Evolutionary conservation across 805 yeast species (phyloP).

Genomic region (Kurtzmaniella fragi): DNA sequence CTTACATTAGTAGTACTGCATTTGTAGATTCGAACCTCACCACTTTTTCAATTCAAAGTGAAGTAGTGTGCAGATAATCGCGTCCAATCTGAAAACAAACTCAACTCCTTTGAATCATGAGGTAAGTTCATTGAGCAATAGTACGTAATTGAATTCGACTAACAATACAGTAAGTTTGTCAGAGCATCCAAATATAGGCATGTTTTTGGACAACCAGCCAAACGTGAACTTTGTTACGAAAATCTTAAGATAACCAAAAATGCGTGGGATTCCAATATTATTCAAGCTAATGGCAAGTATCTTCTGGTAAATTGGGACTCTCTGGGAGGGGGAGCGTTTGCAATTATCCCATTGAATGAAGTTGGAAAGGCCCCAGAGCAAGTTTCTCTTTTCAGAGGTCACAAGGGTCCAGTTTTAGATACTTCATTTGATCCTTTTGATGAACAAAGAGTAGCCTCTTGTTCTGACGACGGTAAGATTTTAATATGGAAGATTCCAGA

Average conservation of each 20-base stretch:
- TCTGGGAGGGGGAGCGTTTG: conserved; percentile 97
- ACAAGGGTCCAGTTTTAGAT: conserved; percentile 90
- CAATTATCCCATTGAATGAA: conserved; percentile 81
- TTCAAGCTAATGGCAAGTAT: conserved; percentile 82
- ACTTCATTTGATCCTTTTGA: conserved; percentile 95
- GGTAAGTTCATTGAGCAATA: too few relatives aligned
- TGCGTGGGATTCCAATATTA: conserved; percentile 94
- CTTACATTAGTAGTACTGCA: too few relatives aligned
- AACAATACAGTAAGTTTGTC: conserved; percentile 58
- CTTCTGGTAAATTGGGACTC: conserved; percentile 88
- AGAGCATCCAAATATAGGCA: conserved; percentile 97
- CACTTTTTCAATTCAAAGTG: too few relatives aligned
- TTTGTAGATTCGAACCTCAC: too few relatives aligned
- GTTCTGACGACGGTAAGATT: conserved; percentile 76
- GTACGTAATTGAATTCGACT: too few relatives aligned
- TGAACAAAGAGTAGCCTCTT: conserved; percentile 66
- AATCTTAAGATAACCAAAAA: conserved; percentile 77
- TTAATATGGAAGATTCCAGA: conserved; percentile 86
- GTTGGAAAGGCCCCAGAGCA: conserved; percentile 91
- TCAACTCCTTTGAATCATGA: too few relatives aligned
- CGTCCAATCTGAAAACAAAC: too few relatives aligned
- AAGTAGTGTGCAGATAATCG: too few relatives aligned
- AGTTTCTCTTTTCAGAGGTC: conserved; percentile 92
- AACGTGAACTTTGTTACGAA: conserved; percentile 66
- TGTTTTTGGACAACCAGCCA: conserved; percentile 84